Conservation (phyloP, 495 filamentous ascomycete genomes). For the Penicillium egyptiacum region DNA sequence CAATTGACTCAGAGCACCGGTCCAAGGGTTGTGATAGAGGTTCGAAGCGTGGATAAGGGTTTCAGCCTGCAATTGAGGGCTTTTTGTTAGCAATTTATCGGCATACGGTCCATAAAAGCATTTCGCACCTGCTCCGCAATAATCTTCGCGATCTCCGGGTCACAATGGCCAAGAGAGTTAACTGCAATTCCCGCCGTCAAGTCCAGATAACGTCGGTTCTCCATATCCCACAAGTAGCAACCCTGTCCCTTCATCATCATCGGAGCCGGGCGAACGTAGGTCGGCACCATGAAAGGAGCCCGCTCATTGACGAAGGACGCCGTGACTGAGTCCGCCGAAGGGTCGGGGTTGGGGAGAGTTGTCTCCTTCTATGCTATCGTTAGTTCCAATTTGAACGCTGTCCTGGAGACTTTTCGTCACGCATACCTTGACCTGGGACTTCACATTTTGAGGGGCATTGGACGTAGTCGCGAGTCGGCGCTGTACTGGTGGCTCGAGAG, state of each 20-base stretch:
- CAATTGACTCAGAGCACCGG: constrained; percentile 78
- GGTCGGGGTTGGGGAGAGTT: constrained; percentile 72
- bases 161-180: constrained; percentile 85
- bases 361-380: constrained; percentile 55
- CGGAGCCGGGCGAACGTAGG: constrained; percentile 86
- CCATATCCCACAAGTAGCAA: constrained; percentile 84
- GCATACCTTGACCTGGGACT: constrained; percentile 25
- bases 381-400: background rate
- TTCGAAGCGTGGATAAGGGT: constrained; percentile 89
- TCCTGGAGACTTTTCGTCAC: background rate
- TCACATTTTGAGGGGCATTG: constrained; percentile 30
- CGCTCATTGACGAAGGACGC: constrained; percentile 70
- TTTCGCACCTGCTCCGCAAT: constrained; percentile 67
- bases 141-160: constrained; percentile 67
- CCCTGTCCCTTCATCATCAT: constrained; percentile 87
- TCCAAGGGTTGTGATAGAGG: constrained; percentile 95
- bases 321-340: constrained; percentile 71
- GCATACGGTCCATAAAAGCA: background rate
- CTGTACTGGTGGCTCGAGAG: constrained; percentile 39
- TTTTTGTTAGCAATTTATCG: constrained; percentile 20
- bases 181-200: constrained; percentile 96
- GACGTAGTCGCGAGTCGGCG: constrained; percentile 38
- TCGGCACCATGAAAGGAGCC: constrained; percentile 86
- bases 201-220: constrained; percentile 86
- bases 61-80: constrained; percentile 50